Conservation (phyloP, 2,329 filamentous ascomycete genomes). For the Colletotrichum echinochloae region DNA sequence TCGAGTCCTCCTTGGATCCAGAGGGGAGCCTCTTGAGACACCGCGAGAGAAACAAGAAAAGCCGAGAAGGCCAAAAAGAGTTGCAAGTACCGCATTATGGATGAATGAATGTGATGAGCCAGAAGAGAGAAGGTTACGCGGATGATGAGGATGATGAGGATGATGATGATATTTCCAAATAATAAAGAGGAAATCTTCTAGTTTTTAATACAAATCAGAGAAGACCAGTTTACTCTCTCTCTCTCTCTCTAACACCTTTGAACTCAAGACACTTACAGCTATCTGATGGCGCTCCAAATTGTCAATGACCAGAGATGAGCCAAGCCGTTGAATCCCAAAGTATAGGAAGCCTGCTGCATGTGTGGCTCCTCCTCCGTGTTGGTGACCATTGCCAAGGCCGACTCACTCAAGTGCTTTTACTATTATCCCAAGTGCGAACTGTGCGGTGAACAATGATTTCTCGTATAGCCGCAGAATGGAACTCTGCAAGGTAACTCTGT, state of each 20-base stretch:
- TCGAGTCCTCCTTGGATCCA: constrained; percentile 50
- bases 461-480: constrained; percentile 11
- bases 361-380: neutral
- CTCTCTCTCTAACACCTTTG: neutral
- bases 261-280: neutral
- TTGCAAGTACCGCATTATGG: constrained; percentile 2
- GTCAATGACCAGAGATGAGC: neutral
- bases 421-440: neutral
- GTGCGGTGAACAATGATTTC: neutral
- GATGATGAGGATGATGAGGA: neutral
- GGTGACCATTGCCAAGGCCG: constrained; percentile 25
- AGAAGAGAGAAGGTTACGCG: neutral
- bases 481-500: constrained; percentile 22
- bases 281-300: neutral
- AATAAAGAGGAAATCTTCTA: neutral
- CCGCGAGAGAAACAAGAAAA: constrained; percentile 41
- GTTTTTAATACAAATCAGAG: neutral
- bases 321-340: neutral
- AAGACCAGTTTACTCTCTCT: neutral
- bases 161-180: neutral
- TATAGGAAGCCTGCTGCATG: neutral
- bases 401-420: neutral
- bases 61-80: neutral
- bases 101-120: neutral
- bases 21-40: constrained; percentile 46